Conservation (phyloP, 148 eudicot genomes). For the Heliamphora exappendiculata region DNA sequence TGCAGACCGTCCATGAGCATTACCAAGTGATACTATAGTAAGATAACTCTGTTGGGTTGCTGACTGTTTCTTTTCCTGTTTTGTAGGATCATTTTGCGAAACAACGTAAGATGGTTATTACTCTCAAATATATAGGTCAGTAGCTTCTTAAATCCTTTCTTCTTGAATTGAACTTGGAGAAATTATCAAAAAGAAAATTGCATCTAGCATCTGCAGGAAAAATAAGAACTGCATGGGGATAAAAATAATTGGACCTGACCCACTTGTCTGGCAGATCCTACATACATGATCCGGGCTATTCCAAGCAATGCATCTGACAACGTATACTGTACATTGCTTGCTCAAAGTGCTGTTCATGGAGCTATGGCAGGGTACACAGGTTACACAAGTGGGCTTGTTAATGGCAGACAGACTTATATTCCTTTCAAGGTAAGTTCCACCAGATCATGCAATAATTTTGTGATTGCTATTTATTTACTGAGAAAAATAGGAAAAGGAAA, state of each 20-base stretch:
- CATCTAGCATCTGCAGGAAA: neutral
- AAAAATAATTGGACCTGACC: conserved; percentile 10
- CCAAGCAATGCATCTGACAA: conserved; percentile 97
- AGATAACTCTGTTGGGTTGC: neutral
- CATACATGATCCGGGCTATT: conserved; percentile 96
- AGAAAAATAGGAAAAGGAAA: neutral
- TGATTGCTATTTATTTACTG: conserved; percentile 2
- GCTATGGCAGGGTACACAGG: conserved; percentile 99
- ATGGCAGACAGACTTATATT: conserved; percentile 89
- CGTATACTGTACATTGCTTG: conserved; percentile 93
- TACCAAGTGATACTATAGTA: neutral
- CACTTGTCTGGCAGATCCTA: conserved; percentile 65
- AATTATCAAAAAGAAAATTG: neutral
- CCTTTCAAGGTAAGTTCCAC: conserved; percentile 74
- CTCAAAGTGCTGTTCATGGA: conserved; percentile 97
- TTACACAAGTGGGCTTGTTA: conserved; percentile 77
- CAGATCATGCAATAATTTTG: neutral
- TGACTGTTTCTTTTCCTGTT: conserved; percentile 11
- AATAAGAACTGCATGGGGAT: neutral
- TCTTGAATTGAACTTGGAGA: neutral
- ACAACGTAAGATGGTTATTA: conserved; percentile 33
- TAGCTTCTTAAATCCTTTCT: neutral
- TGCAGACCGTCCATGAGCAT: neutral
- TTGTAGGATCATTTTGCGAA: conserved; percentile 70
- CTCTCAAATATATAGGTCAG: conserved; percentile 91